Evolutionary conservation across 805 yeast species (phyloP), one percentile per base, ranked within the genome.

Genomic region (Saccharomycopsis microspora): DNA sequence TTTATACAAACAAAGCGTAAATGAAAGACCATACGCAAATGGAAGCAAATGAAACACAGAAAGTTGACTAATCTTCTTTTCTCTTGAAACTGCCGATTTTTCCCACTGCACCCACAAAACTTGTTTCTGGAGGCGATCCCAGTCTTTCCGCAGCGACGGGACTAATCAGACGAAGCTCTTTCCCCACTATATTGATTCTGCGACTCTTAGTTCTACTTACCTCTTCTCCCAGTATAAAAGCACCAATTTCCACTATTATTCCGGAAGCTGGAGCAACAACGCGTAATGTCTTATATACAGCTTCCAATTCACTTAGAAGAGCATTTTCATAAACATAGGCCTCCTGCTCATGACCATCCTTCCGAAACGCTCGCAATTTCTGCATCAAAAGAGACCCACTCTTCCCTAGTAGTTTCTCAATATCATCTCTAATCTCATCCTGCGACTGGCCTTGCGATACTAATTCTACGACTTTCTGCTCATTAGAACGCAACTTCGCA

Each of bases 281-380:
- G 39, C 40, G 41, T 6, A 51, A 39, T n/a, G 46, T 34, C 11
- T 36, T 40, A 4, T 33, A 9, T 6, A 45, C 35, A 10, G 52
- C 52, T n/a, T 37, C 42, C 19, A 48, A 29, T 34, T 51, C 54
- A 32, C 46, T 48, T 6, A 37, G 42, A 9, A 45, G 36, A 8
- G 42, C 46, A n/a, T 43, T 48, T 5, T 32, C 28, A 31, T 48
- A 41, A 19, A 19, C 19, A 19, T 19, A 19, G 2, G 19, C 19
- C 19, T 19, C 19, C 19, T 19, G 19, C 19, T 19, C 19, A 19
- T 19, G 19, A 19, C 19, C 2, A 19, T 11, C 45, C 39, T 29
- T 41, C 46, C 10, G 42, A 28, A 5, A 36, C 39, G 32, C n/a
- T 43, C 28, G 28, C 39, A 29, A 27, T 32, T 42, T 32, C 19